Base-by-base conservation (phyloP, 2,329 filamentous ascomycete species). In the Botrytis paeoniae region DNA sequence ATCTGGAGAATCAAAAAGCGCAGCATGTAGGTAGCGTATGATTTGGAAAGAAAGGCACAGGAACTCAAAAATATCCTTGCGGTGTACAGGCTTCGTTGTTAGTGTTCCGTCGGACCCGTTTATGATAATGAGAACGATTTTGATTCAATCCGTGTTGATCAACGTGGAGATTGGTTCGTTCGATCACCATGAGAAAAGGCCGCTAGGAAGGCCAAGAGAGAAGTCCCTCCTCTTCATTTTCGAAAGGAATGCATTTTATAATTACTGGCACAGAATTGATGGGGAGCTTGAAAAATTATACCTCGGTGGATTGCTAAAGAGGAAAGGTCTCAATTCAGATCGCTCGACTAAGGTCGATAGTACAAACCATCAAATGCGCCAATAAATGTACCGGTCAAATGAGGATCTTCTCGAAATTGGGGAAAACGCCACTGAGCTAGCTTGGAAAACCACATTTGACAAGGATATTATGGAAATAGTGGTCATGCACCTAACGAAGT, bases 21-120 rank as follows among this genome's bases (percentile, higher is more conserved):
- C 22, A 32, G 32, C 25, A n/a, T 39, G 22, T 29, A 66, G 45
- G 64, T 29, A 66, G 45, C 25, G 32, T 29, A 22, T 39, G 35
- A 29, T 54, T 29, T 22, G n/a, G 4, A 29, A 54, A 39, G 45
- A 54, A 29, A 68, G 64, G 64, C 18, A 54, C 64, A 61, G 70
- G 60, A 71, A 43, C 65, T 72, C 41, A 32, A 73, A 35, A 60
- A 63, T 35, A 48, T n/a, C 62, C 54, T 51, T 32, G 64, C 35
- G 60, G 29, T 65, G 20, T 41, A 61, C 51, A 61, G 37, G 29
- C 3, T 61, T 8, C 45, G 48, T 22, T 39, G 32, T 39, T 51
- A 35, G 25, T 39, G n/a, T 51, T 39, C 16, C 10, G 9, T 54
- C 20, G 45, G 35, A 54, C 25, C 45, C 32, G 45, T 68, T 62